Base-by-base conservation (phyloP, 1,139 yeast species). In the Suhomyces ambrosiae region DNA sequence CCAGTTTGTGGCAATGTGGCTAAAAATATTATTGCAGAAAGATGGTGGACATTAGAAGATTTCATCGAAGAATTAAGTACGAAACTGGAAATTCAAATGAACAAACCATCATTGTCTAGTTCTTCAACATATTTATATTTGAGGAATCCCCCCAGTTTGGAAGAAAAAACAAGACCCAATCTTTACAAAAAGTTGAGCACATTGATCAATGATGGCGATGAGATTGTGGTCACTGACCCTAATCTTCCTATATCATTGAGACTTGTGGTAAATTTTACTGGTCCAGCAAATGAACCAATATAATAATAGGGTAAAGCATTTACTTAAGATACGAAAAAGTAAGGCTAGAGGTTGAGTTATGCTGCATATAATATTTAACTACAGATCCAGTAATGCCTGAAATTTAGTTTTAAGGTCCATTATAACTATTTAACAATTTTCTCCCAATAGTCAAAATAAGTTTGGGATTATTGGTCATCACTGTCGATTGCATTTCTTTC, bases 1-100 rank as follows among this genome's bases (percentile, higher is more conserved):
- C 76, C 88, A 0, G 90, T 87, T 0, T 88, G 96, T 60, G 92
- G 92, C 0, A 65, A 64, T 34, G 46, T 57, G 19, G 67, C 74
- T 1, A 70, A 67, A 30, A 45, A 40, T 5, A 38, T 72, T 7
- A 44, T 38, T 2, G 71, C 69, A 0, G 58, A 63, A 4, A 51
- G 53, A 7, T 62, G 69, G 60, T 66, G 72, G 67, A 68, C 80
- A 0, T 59, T 79, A 32, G 63, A 63, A n/a, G 71, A 71, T 21
- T 69, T 80, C 37, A 68, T 81, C 8, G 77, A 74, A 7, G 62
- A 63, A 19, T 46, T 68, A 9, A 53, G 49, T 28, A 39, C 42
- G 3, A 53, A 53, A 21, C 68, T 57, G 35, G 74, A 68, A 25
- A 53, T 75, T 13, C 72, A 72, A 44, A 60, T 78, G 55, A 63